These are phyloP conservation scores for Moesziomyces globuligerus DNA, from an alignment of 1,284 basidiomycete genomes.

Conservation along the genomic window DNA sequence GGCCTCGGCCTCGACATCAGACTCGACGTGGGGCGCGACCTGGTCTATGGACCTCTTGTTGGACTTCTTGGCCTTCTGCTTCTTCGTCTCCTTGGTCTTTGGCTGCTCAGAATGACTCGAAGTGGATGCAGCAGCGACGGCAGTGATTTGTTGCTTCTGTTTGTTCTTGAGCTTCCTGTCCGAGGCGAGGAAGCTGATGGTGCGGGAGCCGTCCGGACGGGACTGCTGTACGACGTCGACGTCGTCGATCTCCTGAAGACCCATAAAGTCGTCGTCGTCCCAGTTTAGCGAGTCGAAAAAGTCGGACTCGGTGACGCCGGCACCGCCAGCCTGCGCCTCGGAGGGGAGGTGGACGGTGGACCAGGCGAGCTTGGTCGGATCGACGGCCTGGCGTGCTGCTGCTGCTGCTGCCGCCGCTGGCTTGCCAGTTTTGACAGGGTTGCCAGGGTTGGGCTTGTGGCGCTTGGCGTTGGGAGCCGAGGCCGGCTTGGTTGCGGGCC, in stretches of 20 bases:
- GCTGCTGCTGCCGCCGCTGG: no score
- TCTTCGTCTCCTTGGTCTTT: not conserved
- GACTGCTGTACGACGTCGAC: constrained; percentile 55
- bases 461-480: constrained; percentile 5
- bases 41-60: constrained; percentile 31
- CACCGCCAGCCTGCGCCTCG: constrained; percentile 43
- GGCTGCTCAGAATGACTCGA: constrained; percentile 1
- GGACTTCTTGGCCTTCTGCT: constrained; percentile 11
- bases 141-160: constrained; percentile 29
- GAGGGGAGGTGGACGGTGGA: constrained; percentile 45
- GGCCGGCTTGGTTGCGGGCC: not conserved
- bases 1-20: constrained; percentile 12
- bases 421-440: no score
- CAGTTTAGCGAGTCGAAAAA: constrained; percentile 42
- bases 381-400: constrained; percentile 24
- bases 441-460: constrained; percentile 1
- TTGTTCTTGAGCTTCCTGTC: constrained; percentile 41
- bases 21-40: no score
- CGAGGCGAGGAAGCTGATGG: constrained; percentile 43
- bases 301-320: constrained; percentile 48
- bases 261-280: constrained; percentile 63
- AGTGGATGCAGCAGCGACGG: constrained; percentile 4
- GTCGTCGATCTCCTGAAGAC: constrained; percentile 62
- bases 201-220: constrained; percentile 42
- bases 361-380: constrained; percentile 44